Base-by-base conservation (phyloP, 768 basidiomycete species). In the Lactarius quietus region DNA sequence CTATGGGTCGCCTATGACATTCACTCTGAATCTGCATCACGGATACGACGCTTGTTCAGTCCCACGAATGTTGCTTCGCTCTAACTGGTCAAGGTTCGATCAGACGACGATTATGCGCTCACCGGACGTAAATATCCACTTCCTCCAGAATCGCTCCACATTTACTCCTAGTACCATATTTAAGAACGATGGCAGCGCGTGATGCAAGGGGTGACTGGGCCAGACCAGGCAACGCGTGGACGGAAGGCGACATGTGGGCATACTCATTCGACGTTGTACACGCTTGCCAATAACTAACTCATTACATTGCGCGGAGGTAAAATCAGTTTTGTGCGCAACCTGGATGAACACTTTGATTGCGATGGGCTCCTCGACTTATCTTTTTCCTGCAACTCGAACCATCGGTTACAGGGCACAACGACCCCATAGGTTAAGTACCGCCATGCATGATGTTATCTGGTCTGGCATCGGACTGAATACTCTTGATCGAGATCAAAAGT, bases 221-320 rank as follows among this genome's bases (percentile, higher is more conserved):
- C 4, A 89, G 92, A 10, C 68, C 70, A 36, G 80, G 84, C 65
- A 79, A 75, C 15, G 92, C 92, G 0, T 94, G 90, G 88, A 93
- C 92, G 1, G 92, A 94, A 74, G 92, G 91, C 39, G 86, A 87
- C 70, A 82, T 82, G 72, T 87, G 86, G 86, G 87, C 87, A 9
- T 93, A 93, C 73, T 87, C 88, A 3, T 88, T 91, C 68, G 87
- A 89, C 52, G 88, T 90, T 7, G 83, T 90, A 20, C 90, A 92
- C 59, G 85, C 90, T 64, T 73, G 90, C 3, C 80, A 84, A 5
- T 83, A 78, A 12, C 76, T 83, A 78, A 12, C 76, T 93, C 18
- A 85, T 91, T 23, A 75, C 81, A 60, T 77, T 77, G 58, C 82
- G 86, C 61, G 90, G 92, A 17, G 90, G 92, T 0, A 84, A 86